Percentiles rank a stretch among this genome's conserved stretches.
These are phyloP conservation scores for Achaetomiella virescens DNA, from an alignment of 495 filamentous ascomycete genomes.

Conservation along the genomic window DNA sequence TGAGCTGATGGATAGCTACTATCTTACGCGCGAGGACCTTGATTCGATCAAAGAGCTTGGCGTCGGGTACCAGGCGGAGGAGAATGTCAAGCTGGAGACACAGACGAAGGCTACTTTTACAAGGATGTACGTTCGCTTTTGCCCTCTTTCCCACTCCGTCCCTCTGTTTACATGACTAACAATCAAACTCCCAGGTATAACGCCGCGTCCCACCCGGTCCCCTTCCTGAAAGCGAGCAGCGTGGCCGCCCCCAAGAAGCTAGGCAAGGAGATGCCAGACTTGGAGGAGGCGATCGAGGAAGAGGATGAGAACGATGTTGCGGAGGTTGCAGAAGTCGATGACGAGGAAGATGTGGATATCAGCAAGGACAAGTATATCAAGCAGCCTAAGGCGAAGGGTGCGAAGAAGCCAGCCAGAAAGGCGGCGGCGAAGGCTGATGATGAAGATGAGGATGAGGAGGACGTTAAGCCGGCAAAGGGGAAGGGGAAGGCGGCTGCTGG, in stretches of 20 bases:
- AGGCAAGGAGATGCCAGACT: constrained; percentile 75
- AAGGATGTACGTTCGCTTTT: constrained; percentile 52
- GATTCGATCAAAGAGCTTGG: constrained; percentile 89
- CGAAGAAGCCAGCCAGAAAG: constrained; percentile 43
- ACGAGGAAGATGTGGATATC: constrained; percentile 71
- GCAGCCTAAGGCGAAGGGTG: constrained; percentile 66
- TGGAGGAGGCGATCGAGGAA: constrained; percentile 93
- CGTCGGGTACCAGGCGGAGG: constrained; percentile 73
- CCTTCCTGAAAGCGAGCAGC: constrained; percentile 89
- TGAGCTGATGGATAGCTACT: constrained; percentile 94
- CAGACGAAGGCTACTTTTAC: constrained; percentile 88
- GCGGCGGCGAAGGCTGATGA: constrained; percentile 27
- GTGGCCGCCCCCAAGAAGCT: constrained; percentile 63
- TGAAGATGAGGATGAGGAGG: constrained; percentile 22
- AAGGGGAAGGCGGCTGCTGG: constrained; percentile 13
- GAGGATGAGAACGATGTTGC: constrained; percentile 70
- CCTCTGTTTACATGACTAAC: constrained; percentile 18
- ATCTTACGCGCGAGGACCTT: constrained; percentile 90
- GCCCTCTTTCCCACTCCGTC: background rate
- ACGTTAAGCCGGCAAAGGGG: constrained; percentile 21
- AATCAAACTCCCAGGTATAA: constrained; percentile 60
- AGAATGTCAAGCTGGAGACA: constrained; percentile 67
- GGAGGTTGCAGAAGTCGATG: constrained; percentile 54
- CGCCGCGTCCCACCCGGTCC: constrained; percentile 73
- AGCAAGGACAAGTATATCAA: constrained; percentile 97